These are phyloP conservation scores for Fusarium musae DNA, from an alignment of 2,329 filamentous ascomycete species.

Conservation along the genomic window DNA sequence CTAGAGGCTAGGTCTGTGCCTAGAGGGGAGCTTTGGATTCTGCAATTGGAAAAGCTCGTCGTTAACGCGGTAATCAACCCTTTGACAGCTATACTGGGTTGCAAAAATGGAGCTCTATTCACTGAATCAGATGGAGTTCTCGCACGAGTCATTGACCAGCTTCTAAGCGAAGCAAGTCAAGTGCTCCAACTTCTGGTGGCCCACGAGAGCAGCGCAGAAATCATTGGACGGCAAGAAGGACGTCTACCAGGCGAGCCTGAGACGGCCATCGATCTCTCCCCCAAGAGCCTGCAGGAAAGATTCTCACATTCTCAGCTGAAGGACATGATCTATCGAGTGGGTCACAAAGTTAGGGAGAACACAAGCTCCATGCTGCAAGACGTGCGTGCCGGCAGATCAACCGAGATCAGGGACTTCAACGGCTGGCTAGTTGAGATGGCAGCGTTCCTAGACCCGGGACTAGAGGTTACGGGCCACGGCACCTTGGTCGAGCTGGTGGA, in stretches of 20 bases:
- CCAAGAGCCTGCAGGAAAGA: slow-evolving; percentile 47
- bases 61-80: slow-evolving; percentile 86
- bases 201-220: slow-evolving; percentile 59
- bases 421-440: slow-evolving; percentile 66
- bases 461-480: slow-evolving; percentile 54
- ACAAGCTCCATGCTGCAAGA: slow-evolving; percentile 73
- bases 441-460: slow-evolving; percentile 48
- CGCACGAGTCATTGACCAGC: slow-evolving; percentile 70
- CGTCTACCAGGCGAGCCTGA: not conserved
- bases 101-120: slow-evolving; percentile 82
- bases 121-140: slow-evolving; percentile 63
- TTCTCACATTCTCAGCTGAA: slow-evolving; percentile 57
- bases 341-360: slow-evolving; percentile 62
- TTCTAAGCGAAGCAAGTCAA: slow-evolving; percentile 78
- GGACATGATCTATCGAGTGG: slow-evolving; percentile 59
- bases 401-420: slow-evolving; percentile 69
- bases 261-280: slow-evolving; percentile 25
- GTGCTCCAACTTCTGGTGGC: slow-evolving; percentile 77
- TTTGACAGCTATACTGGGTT: slow-evolving; percentile 80
- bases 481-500: slow-evolving; percentile 58
- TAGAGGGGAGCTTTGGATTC: slow-evolving; percentile 59
- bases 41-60: slow-evolving; percentile 88
- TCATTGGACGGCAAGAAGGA: slow-evolving; percentile 47
- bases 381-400: slow-evolving; percentile 60
- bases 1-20: slow-evolving; percentile 56